phyloP scores from a whole-genome alignment of 2,329 filamentous ascomycete species.

The Zarea fungicola region DNA sequence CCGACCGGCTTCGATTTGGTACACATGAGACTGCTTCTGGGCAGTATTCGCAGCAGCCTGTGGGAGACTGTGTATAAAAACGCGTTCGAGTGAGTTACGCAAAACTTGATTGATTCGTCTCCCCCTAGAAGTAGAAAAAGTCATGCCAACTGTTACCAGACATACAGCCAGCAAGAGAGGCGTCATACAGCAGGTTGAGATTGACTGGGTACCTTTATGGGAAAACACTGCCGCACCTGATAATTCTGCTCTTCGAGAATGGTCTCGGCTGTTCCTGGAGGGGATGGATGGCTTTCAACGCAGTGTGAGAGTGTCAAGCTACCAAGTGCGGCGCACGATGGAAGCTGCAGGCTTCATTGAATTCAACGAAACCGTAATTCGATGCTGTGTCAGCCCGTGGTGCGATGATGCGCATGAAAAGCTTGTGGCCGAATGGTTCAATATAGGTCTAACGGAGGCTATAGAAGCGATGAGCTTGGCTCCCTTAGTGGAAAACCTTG shows the following conservation, averaged over 20 bases:
- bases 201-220: slow-evolving; percentile 73
- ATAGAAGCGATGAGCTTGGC: slow-evolving; percentile 68
- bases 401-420: slow-evolving; percentile 57
- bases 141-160: slow-evolving; percentile 35
- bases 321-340: slow-evolving; percentile 53
- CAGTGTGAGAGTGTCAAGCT: slow-evolving; percentile 54
- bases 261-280: slow-evolving; percentile 63
- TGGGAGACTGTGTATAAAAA: slow-evolving; percentile 73
- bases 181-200: slow-evolving; percentile 80
- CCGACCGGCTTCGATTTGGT: slow-evolving; percentile 68
- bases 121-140: not conserved
- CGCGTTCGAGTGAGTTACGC: slow-evolving; percentile 47
- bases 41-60: slow-evolving; percentile 60
- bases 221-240: slow-evolving; percentile 58
- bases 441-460: slow-evolving; percentile 67
- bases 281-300: slow-evolving; percentile 62
- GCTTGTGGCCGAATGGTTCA: slow-evolving; percentile 77
- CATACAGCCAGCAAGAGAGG: slow-evolving; percentile 73
- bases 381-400: slow-evolving; percentile 72
- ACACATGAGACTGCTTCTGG: slow-evolving; percentile 73
- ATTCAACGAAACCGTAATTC: slow-evolving; percentile 64
- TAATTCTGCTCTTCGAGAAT: slow-evolving; percentile 56
- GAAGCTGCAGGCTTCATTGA: slow-evolving; percentile 72
- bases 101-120: not conserved
- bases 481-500: slow-evolving; percentile 54